Evolutionary conservation across 73 alveolate genomes (phyloP).

Genomic region (Diophrys sp.): DNA sequence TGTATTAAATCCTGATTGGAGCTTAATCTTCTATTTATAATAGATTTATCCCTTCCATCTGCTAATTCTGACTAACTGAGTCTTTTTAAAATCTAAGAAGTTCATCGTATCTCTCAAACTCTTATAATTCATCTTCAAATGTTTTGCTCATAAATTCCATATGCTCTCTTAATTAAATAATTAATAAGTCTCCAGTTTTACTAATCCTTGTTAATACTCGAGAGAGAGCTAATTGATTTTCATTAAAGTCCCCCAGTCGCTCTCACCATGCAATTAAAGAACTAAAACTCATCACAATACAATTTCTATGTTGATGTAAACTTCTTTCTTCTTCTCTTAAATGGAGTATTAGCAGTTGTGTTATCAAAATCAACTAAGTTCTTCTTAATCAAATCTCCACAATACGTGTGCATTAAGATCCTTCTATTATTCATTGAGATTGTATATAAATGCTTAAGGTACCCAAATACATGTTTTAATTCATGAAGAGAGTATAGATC

Average conservation of each 20-base stretch:
- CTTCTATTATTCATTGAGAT: slow-evolving; percentile 32
- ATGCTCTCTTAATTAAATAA: no score
- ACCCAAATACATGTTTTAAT: slow-evolving; percentile 6
- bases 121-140: no score
- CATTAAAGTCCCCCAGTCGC: slow-evolving; percentile 20
- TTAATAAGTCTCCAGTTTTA: no score
- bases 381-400: slow-evolving; percentile 25
- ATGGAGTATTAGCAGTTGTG: slow-evolving; percentile 15
- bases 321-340: slow-evolving; percentile 41
- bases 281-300: slow-evolving; percentile 39
- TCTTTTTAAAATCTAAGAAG: no score
- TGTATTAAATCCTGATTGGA: no score
- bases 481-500: slow-evolving; percentile 56
- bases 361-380: slow-evolving; percentile 23
- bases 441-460: slow-evolving; percentile 4
- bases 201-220: no score
- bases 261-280: slow-evolving; percentile 28
- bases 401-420: slow-evolving; percentile 28
- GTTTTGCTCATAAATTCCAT: no score
- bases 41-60: no score
- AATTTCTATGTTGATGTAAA: slow-evolving; percentile 26
- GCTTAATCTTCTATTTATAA: no score
- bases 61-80: no score
- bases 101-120: no score
- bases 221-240: no score